Base-by-base conservation (phyloP, 2,329 filamentous ascomycete genomes). In the Talaromyces sp. region DNA sequence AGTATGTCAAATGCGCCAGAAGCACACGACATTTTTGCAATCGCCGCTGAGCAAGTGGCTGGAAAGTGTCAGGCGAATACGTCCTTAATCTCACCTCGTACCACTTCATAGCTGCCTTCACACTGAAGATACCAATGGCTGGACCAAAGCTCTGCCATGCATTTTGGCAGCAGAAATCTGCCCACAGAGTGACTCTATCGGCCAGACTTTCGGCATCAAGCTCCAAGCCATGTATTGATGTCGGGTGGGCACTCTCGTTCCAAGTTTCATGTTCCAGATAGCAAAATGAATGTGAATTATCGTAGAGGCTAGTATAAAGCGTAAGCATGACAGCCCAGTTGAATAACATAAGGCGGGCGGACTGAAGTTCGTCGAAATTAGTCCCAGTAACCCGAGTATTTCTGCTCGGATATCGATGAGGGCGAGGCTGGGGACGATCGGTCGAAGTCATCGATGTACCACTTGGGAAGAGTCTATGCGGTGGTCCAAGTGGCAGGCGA, bases 141-240 rank as follows among this genome's bases (percentile, higher is more conserved):
- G 56, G 56, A 8, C 56, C 56, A 17, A 58, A 58, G 11, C 56
- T 58, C 7, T 58, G 56, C 56, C 56, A 58, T 36, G 56, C 56
- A 28, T 58, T 58, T 40, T 58, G 56, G 9, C 45, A 58, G 48
- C 56, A 58, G 37, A 58, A 53, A 22, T 58, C 56, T 2, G 50
- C 56, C 56, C 56, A 58, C 3, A 58, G 5, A 3, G 39, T 53
- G 31, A 58, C 25, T 21, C 46, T 58, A 21, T 58, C 28, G 1
- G 56, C 37, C 19, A 58, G 13, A 17, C 7, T 19, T 7, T 53
- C 50, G 5, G 56, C 48, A 10, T 53, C 48, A 21, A 52, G n/a
- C 22, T 31, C 43, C 22, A 40, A 33, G 11, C n/a, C 4, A 22
- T 53, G 39, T 2, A 33, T 13, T 2, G 22, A 56, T 7, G 33